These are phyloP conservation scores for Penicillium canariense DNA, from an alignment of 495 filamentous ascomycete genomes.

Conservation along the genomic window DNA sequence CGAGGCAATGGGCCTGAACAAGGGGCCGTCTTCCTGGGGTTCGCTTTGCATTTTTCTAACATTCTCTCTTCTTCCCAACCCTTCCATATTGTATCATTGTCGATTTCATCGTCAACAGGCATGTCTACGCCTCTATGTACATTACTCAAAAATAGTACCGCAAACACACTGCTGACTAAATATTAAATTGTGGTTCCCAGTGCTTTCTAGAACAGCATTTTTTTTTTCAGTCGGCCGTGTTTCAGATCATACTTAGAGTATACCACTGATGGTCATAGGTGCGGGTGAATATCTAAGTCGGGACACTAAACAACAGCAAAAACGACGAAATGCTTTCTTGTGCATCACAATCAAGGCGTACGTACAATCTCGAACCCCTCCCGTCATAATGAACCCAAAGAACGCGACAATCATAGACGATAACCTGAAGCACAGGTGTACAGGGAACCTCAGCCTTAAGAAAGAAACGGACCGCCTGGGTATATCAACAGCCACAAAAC, in stretches of 20 bases:
- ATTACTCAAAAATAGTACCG: constrained; percentile 6
- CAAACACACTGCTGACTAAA: background rate
- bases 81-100: background rate
- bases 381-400: background rate
- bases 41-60: background rate
- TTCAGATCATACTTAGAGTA: background rate
- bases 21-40: background rate
- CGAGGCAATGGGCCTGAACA: constrained; percentile 82
- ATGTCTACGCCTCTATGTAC: background rate
- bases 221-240: background rate
- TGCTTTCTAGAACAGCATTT: too few species aligned
- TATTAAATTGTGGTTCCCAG: too few species aligned
- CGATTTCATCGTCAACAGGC: background rate
- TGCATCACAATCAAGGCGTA: background rate
- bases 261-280: background rate
- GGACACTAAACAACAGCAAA: background rate
- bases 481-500: constrained; percentile 8
- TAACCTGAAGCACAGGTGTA: background rate
- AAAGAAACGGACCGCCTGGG: constrained; percentile 1
- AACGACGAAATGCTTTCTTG: too few species aligned
- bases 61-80: background rate
- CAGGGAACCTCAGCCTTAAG: background rate
- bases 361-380: background rate
- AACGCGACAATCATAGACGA: background rate
- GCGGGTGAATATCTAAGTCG: background rate